Percentiles rank a stretch among this genome's conserved stretches.
Conservation (phyloP, 192 early-diverging fungal genomes). For the Coemansia sp. region DNA sequence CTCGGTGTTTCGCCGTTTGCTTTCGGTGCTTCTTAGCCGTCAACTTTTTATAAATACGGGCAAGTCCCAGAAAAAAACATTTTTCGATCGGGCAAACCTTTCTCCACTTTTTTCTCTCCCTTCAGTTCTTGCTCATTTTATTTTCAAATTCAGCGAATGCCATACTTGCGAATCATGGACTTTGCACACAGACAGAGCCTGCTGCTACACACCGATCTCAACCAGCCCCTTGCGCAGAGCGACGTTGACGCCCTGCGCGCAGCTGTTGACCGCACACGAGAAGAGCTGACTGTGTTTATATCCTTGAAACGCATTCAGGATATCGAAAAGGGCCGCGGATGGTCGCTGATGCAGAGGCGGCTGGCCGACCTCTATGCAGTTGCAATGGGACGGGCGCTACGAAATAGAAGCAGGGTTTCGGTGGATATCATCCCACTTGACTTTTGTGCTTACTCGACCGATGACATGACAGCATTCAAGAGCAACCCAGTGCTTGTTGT, state of each 20-base stretch:
- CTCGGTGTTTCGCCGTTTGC: too few species aligned
- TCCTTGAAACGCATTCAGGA: conserved; percentile 6
- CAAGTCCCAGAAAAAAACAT: neutral
- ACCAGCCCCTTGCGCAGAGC: conserved; percentile 10
- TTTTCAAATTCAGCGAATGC: conserved; percentile 1
- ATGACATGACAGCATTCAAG: conserved; percentile 34
- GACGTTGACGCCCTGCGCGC: conserved; percentile 22
- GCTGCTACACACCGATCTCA: conserved; percentile 22
- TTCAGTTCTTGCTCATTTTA: neutral
- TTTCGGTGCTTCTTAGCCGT: too few species aligned
- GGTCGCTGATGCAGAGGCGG: conserved; percentile 47
- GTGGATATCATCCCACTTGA: conserved; percentile 38
- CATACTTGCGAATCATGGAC: conserved; percentile 20
- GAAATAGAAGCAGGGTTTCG: neutral
- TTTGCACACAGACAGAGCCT: conserved; percentile 13
- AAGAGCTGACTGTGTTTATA: conserved; percentile 37
- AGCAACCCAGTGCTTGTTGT: conserved; percentile 12
- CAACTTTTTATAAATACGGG: too few species aligned
- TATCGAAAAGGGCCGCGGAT: conserved; percentile 13
- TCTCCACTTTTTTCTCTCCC: conserved; percentile 1
- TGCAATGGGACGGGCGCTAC: conserved; percentile 20
- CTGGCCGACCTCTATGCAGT: conserved; percentile 41
- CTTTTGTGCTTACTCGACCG: conserved; percentile 42
- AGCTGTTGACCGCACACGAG: conserved; percentile 17
- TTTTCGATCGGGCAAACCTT: neutral